A percentile compares a stretch with the other conserved stretches of the same genome.
Evolutionary conservation across 371 early-diverging fungal genomes (phyloP).

Genomic region (Zancudomyces culisetae): DNA sequence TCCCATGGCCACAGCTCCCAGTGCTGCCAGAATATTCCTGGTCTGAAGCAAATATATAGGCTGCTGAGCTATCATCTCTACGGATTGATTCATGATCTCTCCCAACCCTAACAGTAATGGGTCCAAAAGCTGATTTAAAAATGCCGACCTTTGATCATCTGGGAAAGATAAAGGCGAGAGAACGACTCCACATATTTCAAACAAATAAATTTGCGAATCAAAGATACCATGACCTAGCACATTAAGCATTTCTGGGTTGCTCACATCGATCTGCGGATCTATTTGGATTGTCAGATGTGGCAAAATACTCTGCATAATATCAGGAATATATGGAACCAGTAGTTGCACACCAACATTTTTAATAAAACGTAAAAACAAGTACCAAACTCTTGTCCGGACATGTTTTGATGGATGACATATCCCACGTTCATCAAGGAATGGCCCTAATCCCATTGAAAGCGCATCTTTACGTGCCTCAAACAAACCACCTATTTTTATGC

Average conservation of each 20-base stretch:
- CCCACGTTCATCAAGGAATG: slow-evolving; percentile 33
- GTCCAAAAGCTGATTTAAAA: slow-evolving; percentile 46
- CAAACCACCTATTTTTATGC: slow-evolving; percentile 19
- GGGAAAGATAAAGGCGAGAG: slow-evolving; percentile 56
- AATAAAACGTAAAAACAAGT: slow-evolving; percentile 71
- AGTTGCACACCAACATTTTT: slow-evolving; percentile 40
- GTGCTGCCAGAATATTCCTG: slow-evolving; percentile 66
- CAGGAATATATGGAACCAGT: slow-evolving; percentile 8
- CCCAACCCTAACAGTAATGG: slow-evolving; percentile 50
- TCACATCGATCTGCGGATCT: slow-evolving; percentile 12
- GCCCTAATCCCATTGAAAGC: slow-evolving; percentile 13
- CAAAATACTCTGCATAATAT: slow-evolving; percentile 19
- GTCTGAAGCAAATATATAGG: slow-evolving; percentile 47
- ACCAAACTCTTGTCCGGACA: slow-evolving; percentile 69
- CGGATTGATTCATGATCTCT: slow-evolving; percentile 12
- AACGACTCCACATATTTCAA: slow-evolving; percentile 77
- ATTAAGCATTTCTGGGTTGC: neutral
- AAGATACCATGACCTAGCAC: slow-evolving; percentile 26
- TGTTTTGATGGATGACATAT: slow-evolving; percentile 47
- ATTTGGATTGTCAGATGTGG: slow-evolving; percentile 54
- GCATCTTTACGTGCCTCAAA: slow-evolving; percentile 20
- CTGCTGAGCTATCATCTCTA: slow-evolving; percentile 23
- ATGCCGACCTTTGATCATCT: slow-evolving; percentile 48
- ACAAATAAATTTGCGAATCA: slow-evolving; percentile 72
- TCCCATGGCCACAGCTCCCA: slow-evolving; percentile 78